phyloP scores from a whole-genome alignment of 108 stramenopile genomes.

The Nitzschia sp. region DNA sequence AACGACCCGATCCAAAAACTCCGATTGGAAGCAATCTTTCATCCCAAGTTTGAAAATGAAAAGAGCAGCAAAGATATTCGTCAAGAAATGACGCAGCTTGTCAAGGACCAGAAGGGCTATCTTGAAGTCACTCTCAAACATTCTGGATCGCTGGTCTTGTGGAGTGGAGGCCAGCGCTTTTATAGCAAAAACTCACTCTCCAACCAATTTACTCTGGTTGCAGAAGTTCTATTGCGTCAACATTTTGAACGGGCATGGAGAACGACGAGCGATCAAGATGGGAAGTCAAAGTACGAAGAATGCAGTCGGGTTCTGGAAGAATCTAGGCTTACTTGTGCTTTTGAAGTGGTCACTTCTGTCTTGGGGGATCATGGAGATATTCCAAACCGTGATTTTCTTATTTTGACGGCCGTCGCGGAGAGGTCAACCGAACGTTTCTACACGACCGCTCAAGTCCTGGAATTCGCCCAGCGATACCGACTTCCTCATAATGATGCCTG shows the following conservation, averaged over 20 bases:
- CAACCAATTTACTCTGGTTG: constrained; percentile 65
- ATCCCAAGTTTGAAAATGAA: constrained; percentile 92
- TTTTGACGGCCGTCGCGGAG: constrained; percentile 82
- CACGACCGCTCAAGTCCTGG: constrained; percentile 58
- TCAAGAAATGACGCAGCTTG: constrained; percentile 54
- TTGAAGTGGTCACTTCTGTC: constrained; percentile 77
- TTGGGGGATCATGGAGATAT: constrained; percentile 83
- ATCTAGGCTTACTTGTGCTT: constrained; percentile 65
- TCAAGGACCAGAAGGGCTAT: constrained; percentile 49
- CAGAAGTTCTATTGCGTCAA: constrained; percentile 75
- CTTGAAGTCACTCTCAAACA: constrained; percentile 87
- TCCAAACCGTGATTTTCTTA: constrained; percentile 73
- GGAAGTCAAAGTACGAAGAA: constrained; percentile 43
- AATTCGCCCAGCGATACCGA: constrained; percentile 69
- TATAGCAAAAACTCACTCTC: constrained; percentile 83
- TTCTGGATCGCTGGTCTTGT: constrained; percentile 86
- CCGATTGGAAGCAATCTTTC: constrained; percentile 83
- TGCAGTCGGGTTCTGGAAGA: constrained; percentile 64
- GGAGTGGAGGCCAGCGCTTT: constrained; percentile 79
- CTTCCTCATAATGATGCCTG: constrained; percentile 88
- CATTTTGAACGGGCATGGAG: constrained; percentile 63
- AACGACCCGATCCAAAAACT: constrained; percentile 21
- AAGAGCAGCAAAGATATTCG: constrained; percentile 49
- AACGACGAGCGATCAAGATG: constrained; percentile 6
- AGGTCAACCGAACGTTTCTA: constrained; percentile 53